Base-by-base conservation (phyloP, 306 rosid genomes). In the Pyrus bretschneideri region DNA sequence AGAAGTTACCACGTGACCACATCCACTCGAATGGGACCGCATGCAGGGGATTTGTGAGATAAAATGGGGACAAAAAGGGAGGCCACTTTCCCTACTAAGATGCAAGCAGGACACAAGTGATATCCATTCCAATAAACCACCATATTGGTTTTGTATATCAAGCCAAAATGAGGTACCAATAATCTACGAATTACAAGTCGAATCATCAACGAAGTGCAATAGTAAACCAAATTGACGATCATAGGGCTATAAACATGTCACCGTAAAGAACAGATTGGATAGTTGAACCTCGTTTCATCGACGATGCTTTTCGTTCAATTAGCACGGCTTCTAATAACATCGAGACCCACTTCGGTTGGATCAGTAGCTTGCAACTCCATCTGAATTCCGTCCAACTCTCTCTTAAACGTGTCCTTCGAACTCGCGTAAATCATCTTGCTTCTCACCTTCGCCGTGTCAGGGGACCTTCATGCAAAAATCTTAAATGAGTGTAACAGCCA, bases 301-400 rank as follows among this genome's bases (percentile, higher is more conserved):
- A 67, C 23, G 23, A 71, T 42, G 44, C 72, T 58, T 71, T 12
- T n/a, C 25, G 4, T 71, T 82, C 68, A 80, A 54, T 59, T 72
- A 40, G 87, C 59, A 17, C 87, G 89, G 82, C 89, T 86, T 73
- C 75, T 72, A 66, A 86, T 74, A 74, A 84, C 90, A 76, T 86
- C 90, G 42, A 83, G 80, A 52, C 73, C 86, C 84, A 86, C 82
- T 81, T 86, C 90, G 6, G 86, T 68, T 0, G 87, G 90, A 66
- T 86, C 90, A 15, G 90, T 84, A 18, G 90, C 90, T 76, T 86
- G 90, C 74, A 86, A 82, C 86, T 86, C 90, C 9, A 86, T 54
- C 85, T 86, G 90, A 76, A 86, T 83, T 30, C 87, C 87, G 33
- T 84, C 87, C 85, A 84, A 74, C 71, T 84, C 87, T 49, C 87